phyloP scores from a whole-genome alignment of 352 stramenopile species.

The Ochromonadaceae sp. region DNA sequence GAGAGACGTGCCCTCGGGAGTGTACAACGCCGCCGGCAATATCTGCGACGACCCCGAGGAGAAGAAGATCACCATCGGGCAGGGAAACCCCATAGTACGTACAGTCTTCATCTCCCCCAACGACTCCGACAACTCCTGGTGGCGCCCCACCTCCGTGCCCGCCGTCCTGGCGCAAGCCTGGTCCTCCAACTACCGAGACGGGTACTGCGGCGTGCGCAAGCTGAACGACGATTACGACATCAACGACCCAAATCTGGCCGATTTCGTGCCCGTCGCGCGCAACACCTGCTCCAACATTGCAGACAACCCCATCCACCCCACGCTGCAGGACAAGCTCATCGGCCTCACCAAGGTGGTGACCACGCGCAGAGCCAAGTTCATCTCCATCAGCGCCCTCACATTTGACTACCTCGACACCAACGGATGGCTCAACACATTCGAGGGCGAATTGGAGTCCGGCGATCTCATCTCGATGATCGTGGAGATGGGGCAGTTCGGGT shows the following conservation, averaged over 20 bases:
- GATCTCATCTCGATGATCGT: conserved; percentile 8
- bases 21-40: conserved; percentile 23
- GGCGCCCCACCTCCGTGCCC: conserved; percentile 60
- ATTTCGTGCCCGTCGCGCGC: conserved; percentile 27
- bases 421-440: conserved; percentile 37
- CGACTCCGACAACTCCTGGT: conserved; percentile 65
- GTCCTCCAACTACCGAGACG: conserved; percentile 83
- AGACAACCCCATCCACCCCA: conserved; percentile 81
- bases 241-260: conserved; percentile 34
- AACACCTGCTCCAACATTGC: conserved; percentile 67
- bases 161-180: conserved; percentile 68
- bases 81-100: conserved; percentile 46
- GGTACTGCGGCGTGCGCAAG: conserved; percentile 41
- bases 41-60: conserved; percentile 30
- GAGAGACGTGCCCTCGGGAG: conserved; percentile 15
- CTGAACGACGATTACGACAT: conserved; percentile 41
- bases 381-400: conserved; percentile 71
- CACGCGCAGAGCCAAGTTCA: conserved; percentile 71
- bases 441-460: conserved; percentile 28
- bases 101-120: conserved; percentile 78
- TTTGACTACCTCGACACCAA: conserved; percentile 68
- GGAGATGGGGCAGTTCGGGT: conserved; percentile 7
- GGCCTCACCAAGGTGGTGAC: conserved; percentile 66
- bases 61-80: conserved; percentile 37
- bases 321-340: conserved; percentile 70